These are phyloP conservation scores for Malassezia obtusa DNA, from an alignment of 1,284 basidiomycete genomes.

Conservation along the genomic window DNA sequence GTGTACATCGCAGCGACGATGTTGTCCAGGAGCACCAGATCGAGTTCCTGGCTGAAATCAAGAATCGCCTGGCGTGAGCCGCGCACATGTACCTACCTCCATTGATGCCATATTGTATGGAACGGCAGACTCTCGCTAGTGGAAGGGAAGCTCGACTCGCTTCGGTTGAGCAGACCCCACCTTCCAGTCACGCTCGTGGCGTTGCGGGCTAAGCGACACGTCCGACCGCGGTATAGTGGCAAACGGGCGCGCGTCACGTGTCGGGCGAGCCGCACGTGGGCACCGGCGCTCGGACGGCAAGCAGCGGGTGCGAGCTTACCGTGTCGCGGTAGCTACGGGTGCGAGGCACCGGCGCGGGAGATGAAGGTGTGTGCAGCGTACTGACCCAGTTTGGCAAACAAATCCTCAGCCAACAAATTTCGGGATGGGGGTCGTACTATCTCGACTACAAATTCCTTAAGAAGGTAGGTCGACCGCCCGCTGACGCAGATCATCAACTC, in stretches of 20 bases:
- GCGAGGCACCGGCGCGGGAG: neutral
- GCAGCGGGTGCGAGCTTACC: neutral
- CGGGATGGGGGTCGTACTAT: slow-evolving; percentile 92
- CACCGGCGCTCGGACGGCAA: neutral
- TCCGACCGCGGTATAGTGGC: slow-evolving; percentile 5
- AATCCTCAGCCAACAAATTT: slow-evolving; percentile 89
- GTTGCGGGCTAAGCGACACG: slow-evolving; percentile 1
- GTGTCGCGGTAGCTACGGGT: neutral
- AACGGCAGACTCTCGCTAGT: neutral
- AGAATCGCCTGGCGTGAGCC: slow-evolving; percentile 28
- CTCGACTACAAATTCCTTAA: slow-evolving; percentile 97
- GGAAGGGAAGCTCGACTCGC: neutral
- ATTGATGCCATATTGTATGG: slow-evolving; percentile 10
- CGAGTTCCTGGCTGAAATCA: slow-evolving; percentile 45
- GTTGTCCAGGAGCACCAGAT: slow-evolving; percentile 43
- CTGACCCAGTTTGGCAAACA: slow-evolving; percentile 83
- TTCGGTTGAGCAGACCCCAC: neutral
- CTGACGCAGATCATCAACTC: slow-evolving; percentile 74
- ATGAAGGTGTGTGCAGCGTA: slow-evolving; percentile 15
- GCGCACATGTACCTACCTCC: slow-evolving; percentile 10
- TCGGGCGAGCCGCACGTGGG: neutral
- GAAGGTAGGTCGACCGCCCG: slow-evolving; percentile 53
- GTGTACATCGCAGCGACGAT: slow-evolving; percentile 45
- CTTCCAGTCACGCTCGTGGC: slow-evolving; percentile 1
- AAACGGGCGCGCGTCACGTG: slow-evolving; percentile 12